Evolutionary conservation across 73 alveolate species (phyloP).

Genomic region (Paramecium caudatum): DNA sequence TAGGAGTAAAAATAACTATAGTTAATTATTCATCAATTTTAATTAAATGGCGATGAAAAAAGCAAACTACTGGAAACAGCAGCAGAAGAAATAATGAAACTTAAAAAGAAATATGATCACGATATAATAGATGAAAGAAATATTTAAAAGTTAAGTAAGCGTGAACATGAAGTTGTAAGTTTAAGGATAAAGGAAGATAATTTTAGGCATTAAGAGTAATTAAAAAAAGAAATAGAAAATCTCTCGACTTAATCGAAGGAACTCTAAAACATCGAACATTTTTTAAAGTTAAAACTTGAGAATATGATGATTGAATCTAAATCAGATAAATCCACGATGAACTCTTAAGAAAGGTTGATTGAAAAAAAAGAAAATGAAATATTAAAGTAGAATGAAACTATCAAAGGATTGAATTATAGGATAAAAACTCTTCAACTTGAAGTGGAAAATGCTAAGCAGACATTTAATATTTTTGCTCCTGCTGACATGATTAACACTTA

Average conservation of each 20-base stretch:
- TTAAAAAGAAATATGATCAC: not conserved
- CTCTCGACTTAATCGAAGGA: not conserved
- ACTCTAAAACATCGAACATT: not conserved
- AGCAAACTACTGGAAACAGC: constrained; percentile 3
- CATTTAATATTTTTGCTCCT: constrained; percentile 8
- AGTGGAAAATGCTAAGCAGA: not conserved
- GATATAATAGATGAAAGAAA: constrained; percentile 20
- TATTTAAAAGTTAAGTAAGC: not conserved
- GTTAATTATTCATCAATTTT: not conserved
- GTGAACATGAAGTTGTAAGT: not conserved
- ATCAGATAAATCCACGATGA: not conserved
- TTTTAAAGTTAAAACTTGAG: not conserved
- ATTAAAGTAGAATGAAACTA: not conserved
- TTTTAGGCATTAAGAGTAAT: not conserved
- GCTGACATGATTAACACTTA: not conserved
- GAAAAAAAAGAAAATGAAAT: not conserved
- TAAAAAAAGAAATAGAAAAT: not conserved
- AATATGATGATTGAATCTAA: not conserved
- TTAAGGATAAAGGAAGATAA: not conserved
- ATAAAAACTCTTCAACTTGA: not conserved
- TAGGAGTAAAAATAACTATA: not conserved
- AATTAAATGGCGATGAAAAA: constrained; percentile 26
- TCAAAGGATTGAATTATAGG: not conserved
- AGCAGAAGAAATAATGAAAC: not conserved
- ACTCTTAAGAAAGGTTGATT: not conserved